Percentiles rank a stretch among this genome's conserved stretches.
phyloP scores from a whole-genome alignment of 2,329 filamentous ascomycete species.

The Epicoccum sorghinum region DNA sequence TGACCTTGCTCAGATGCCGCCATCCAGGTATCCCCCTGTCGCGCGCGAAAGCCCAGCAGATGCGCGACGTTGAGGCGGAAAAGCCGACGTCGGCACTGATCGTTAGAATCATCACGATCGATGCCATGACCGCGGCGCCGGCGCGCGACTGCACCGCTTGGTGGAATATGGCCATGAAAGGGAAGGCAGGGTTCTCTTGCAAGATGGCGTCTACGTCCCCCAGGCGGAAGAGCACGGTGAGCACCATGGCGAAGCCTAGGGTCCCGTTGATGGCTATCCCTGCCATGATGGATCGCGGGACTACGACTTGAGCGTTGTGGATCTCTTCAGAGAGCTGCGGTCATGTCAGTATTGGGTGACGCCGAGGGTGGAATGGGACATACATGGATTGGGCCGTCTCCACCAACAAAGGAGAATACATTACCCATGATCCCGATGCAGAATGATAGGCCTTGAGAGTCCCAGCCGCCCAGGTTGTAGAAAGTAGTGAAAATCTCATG shows the following conservation, averaged over 20 bases:
- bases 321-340: conserved; percentile 40
- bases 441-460: conserved; percentile 50
- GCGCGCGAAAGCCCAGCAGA: conserved; percentile 50
- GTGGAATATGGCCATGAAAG: conserved; percentile 56
- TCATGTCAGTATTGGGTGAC: conserved; percentile 12
- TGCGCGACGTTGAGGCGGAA: conserved; percentile 46
- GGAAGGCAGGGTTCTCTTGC: conserved; percentile 50
- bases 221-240: conserved; percentile 38
- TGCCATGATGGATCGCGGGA: conserved; percentile 47
- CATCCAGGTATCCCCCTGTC: conserved; percentile 50
- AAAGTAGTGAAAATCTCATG: conserved; percentile 55
- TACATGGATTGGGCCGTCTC: conserved; percentile 48
- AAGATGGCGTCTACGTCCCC: conserved; percentile 42
- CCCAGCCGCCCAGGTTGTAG: conserved; percentile 53
- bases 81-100: conserved; percentile 44
- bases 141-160: conserved; percentile 28
- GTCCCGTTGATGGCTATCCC: conserved; percentile 48
- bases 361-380: background rate
- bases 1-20: conserved; percentile 27
- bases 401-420: conserved; percentile 46
- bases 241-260: conserved; percentile 44
- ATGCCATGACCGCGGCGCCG: conserved; percentile 54
- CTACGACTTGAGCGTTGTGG: conserved; percentile 32
- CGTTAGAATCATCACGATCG: conserved; percentile 36
- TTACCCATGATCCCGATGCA: conserved; percentile 48